phyloP scores from a whole-genome alignment of 176 grass and related monocot species.

The Bothriochloa decipiens region DNA sequence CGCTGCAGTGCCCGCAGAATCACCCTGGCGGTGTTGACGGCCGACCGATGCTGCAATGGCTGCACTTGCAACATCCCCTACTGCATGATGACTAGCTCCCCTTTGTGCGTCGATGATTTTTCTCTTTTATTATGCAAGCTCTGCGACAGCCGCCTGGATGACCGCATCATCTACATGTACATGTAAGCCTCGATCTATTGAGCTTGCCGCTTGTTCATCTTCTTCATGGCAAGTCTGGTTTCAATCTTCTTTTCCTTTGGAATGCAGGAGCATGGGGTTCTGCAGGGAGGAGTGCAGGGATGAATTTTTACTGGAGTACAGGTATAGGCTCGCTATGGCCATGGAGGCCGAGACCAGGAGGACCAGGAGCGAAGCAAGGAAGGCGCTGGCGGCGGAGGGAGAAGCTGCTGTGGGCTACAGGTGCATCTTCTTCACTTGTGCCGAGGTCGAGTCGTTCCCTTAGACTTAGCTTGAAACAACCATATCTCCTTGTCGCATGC shows the following conservation, averaged over 20 bases:
- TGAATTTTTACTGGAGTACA: slow-evolving; percentile 40
- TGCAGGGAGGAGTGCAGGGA: slow-evolving; percentile 37
- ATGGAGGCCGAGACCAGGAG: neutral
- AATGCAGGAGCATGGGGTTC: too few relatives aligned
- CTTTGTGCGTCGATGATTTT: neutral
- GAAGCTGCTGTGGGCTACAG: neutral
- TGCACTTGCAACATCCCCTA: neutral
- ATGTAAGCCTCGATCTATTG: neutral
- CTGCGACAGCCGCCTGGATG: neutral
- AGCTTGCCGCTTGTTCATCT: too few relatives aligned
- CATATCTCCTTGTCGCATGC: neutral
- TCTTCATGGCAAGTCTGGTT: too few relatives aligned
- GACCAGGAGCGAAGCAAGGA: neutral
- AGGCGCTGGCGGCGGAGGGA: neutral
- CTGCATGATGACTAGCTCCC: neutral
- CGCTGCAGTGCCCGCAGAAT: neutral
- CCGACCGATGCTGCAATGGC: too few relatives aligned
- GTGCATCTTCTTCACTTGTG: neutral
- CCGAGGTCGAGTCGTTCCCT: neutral
- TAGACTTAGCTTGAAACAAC: neutral
- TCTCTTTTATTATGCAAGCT: neutral
- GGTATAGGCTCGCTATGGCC: slow-evolving; percentile 10
- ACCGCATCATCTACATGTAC: neutral
- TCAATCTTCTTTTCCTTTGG: too few relatives aligned
- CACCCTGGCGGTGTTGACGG: neutral